Percentiles rank a stretch among this genome's conserved stretches.
These are phyloP conservation scores for Fonsecaea monophora DNA, from an alignment of 2,329 filamentous ascomycete genomes.

Conservation along the genomic window DNA sequence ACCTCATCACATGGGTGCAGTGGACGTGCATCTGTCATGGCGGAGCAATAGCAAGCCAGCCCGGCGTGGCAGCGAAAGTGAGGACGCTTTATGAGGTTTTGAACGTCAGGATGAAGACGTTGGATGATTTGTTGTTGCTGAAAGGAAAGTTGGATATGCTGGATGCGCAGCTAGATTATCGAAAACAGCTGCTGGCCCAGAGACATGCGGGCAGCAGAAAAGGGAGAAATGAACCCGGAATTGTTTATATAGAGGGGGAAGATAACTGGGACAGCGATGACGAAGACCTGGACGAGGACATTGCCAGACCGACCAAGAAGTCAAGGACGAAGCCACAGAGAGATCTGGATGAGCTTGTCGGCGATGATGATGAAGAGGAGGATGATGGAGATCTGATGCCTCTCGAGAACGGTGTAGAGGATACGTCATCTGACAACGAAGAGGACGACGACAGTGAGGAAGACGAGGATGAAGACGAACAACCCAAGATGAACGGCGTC, in stretches of 20 bases:
- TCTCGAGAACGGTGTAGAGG: conserved; percentile 46
- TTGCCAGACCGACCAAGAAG: conserved; percentile 23
- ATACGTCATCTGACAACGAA: conserved; percentile 58
- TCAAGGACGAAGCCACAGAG: conserved; percentile 38
- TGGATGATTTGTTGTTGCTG: conserved; percentile 81
- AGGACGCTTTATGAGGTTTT: conserved; percentile 83
- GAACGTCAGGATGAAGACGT: conserved; percentile 80
- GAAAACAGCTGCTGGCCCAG: conserved; percentile 67
- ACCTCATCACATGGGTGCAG: conserved; percentile 93
- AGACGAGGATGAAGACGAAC: conserved; percentile 54
- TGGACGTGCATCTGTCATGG: conserved; percentile 93
- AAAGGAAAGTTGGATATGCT: conserved; percentile 97
- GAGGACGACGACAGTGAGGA: conserved; percentile 63
- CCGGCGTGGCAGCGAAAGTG: conserved; percentile 80
- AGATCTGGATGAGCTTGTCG: conserved; percentile 38
- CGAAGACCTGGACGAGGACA: conserved; percentile 48
- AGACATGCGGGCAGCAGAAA: conserved; percentile 58
- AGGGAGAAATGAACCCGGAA: conserved; percentile 65
- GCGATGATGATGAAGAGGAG: conserved; percentile 22
- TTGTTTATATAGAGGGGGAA: conserved; percentile 84
- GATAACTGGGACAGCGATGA: conserved; percentile 52
- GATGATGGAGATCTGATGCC: conserved; percentile 22
- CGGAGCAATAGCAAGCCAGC: conserved; percentile 84
- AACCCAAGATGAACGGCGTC: conserved; percentile 53
- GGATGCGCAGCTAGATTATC: conserved; percentile 83